A percentile compares a stretch with the other conserved stretches of the same genome.
Evolutionary conservation across 352 stramenopile species (phyloP).

Genomic region (Pelagophyceae sp.): DNA sequence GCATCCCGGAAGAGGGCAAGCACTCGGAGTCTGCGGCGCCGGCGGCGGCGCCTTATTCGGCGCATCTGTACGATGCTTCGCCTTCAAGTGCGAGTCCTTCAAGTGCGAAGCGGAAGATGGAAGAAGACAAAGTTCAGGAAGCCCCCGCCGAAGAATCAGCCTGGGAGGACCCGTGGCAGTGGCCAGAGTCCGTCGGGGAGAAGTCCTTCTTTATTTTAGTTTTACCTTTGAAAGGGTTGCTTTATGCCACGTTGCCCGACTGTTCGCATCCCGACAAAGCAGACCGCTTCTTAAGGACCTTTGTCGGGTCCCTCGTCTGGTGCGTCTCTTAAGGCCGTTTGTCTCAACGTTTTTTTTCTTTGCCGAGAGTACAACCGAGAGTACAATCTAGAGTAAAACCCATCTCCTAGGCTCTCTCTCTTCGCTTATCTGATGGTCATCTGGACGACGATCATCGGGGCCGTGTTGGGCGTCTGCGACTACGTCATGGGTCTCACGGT

Average conservation of each 20-base stretch:
- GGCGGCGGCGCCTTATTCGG: too few relatives aligned
- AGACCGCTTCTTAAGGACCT: slow-evolving; percentile 33
- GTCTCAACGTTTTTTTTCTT: too few relatives aligned
- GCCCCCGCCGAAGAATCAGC: too few relatives aligned
- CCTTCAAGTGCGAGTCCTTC: too few relatives aligned
- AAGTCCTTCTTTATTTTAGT: slow-evolving; percentile 21
- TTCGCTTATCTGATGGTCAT: slow-evolving; percentile 45
- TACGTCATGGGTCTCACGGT: slow-evolving; percentile 45
- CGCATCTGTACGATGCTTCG: too few relatives aligned
- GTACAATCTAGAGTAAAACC: too few relatives aligned
- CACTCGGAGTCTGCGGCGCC: too few relatives aligned
- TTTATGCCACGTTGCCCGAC: slow-evolving; percentile 38
- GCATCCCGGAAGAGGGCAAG: neutral
- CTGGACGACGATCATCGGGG: slow-evolving; percentile 37
- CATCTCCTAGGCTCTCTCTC: too few relatives aligned
- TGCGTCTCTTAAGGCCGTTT: too few relatives aligned
- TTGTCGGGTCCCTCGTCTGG: slow-evolving; percentile 33
- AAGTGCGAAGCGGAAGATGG: slow-evolving; percentile 21
- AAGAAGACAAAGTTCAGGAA: too few relatives aligned
- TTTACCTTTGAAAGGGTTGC: slow-evolving; percentile 32
- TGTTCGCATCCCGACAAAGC: slow-evolving; percentile 28
- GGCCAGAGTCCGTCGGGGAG: neutral
- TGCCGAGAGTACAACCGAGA: too few relatives aligned
- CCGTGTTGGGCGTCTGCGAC: slow-evolving; percentile 30
- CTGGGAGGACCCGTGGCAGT: neutral